Percentiles rank a stretch among this genome's conserved stretches.
phyloP scores from a whole-genome alignment of 2,329 filamentous ascomycete species.

The Penicillium sp. region DNA sequence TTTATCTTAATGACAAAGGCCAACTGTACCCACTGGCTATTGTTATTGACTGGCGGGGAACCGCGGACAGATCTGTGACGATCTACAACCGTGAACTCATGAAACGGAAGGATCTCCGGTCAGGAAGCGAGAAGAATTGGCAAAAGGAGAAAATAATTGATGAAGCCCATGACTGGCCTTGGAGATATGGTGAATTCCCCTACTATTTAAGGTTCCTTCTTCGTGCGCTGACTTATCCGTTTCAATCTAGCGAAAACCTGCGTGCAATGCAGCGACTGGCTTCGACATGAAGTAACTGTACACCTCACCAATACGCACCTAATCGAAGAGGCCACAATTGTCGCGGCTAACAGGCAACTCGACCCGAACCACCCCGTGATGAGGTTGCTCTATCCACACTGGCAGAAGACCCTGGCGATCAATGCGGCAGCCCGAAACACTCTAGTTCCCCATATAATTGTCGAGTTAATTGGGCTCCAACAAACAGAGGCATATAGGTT shows the following conservation, averaged over 20 bases:
- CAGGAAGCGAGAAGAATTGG: neutral
- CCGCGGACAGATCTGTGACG: slow-evolving; percentile 3
- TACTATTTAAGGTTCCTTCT: neutral
- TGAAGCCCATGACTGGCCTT: slow-evolving; percentile 8
- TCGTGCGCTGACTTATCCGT: neutral
- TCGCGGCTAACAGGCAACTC: slow-evolving; percentile 5
- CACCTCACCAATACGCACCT: slow-evolving; percentile 1
- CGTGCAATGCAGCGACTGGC: neutral
- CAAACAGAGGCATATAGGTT: slow-evolving; percentile 1
- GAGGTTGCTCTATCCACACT: slow-evolving; percentile 5
- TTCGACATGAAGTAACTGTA: neutral
- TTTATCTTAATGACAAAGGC: slow-evolving; percentile 3
- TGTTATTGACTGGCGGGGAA: slow-evolving; percentile 9
- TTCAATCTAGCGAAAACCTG: slow-evolving; percentile 4
- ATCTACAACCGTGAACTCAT: slow-evolving; percentile 9
- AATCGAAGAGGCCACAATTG: slow-evolving; percentile 9
- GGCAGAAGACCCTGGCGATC: slow-evolving; percentile 8
- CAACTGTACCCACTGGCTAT: slow-evolving; percentile 7
- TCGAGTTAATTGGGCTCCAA: slow-evolving; percentile 1
- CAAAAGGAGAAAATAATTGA: neutral
- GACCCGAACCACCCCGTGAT: slow-evolving; percentile 4
- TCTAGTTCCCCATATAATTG: slow-evolving; percentile 1
- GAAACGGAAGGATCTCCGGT: neutral
- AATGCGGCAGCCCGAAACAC: slow-evolving; percentile 3
- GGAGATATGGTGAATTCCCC: slow-evolving; percentile 8